Base-by-base conservation (phyloP, 768 basidiomycete species). In the Tricholoma sp. region DNA sequence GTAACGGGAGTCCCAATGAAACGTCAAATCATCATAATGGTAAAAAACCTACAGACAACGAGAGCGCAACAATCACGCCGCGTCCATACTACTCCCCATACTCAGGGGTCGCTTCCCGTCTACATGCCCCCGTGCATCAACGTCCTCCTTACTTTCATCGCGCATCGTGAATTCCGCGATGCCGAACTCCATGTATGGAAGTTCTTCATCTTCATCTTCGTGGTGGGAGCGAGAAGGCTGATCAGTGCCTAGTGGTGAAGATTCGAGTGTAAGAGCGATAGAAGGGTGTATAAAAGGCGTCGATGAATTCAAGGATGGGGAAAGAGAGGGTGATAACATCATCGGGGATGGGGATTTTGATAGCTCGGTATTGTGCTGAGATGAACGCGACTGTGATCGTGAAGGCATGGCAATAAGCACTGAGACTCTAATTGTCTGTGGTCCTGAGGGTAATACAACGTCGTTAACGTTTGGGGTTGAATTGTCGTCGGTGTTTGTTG, bases 331-430 rank as follows among this genome's bases (percentile, higher is more conserved):
- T 4, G 52, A 53, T 16, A 37, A 16, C 14, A 16, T 37, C 14
- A 16, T 0, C 14, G 52, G 52, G 1, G 61, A 59, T 8, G 53
- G 45, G 12, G 56, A 50, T 54, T 58, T 59, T 10, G 52, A 34
- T 56, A 39, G n/a, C n/a, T 55, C 21, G 41, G 52, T 29, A 52
- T 4, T 12, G 1, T 46, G 21, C 16, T 21, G 10, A 11, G 22
- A 46, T 21, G 16, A 21, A 8, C 14, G 50, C 29, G 58, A 22
- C 3, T 52, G 45, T 11, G 64, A 43, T 12, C 57, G 64, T 34
- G 64, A 63, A 2, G 71, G 72, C 72, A 74, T 74, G 3, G 70
- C 72, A 22, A 74, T 70, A 21, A 72, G 61, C 29, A 72, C 69
- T 0, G 72, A 70, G 2, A 72, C 69, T 27, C 65, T 64, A 43